Evolutionary conservation across 163 green algal genomes (phyloP).

Genomic region (Chlorella variabilis): DNA sequence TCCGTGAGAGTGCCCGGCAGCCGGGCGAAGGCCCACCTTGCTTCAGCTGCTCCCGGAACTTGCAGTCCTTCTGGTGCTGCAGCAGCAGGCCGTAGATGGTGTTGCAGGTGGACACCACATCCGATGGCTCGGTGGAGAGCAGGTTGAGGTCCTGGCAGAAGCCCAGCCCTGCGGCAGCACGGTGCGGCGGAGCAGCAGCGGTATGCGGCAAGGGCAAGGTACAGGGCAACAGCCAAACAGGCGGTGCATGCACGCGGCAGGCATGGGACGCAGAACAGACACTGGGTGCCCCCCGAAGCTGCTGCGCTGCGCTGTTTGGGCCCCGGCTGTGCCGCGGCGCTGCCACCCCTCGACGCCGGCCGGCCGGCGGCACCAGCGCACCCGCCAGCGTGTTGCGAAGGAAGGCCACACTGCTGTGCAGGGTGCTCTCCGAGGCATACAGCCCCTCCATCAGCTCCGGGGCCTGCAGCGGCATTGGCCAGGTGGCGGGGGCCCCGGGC

Average conservation of each 20-base stretch:
- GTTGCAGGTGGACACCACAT: constrained; percentile 55
- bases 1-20: no score
- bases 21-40: constrained; percentile 24
- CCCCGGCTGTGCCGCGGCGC: not conserved
- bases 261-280: no score
- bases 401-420: constrained; percentile 38
- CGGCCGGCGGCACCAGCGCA: not conserved
- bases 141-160: constrained; percentile 50
- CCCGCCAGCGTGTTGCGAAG: constrained; percentile 33
- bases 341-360: not conserved
- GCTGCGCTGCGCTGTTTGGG: no score
- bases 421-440: constrained; percentile 30
- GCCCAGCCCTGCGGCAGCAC: constrained; percentile 42
- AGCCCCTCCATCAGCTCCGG: constrained; percentile 22
- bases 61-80: constrained; percentile 53
- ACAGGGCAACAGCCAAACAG: no score
- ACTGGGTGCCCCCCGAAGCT: no score
- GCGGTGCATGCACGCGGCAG: no score
- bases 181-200: not conserved
- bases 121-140: constrained; percentile 40
- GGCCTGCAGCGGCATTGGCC: no score
- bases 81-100: constrained; percentile 57
- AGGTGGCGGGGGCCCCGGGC: no score
- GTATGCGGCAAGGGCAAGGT: not conserved
- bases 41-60: constrained; percentile 47